Conservation (phyloP, 495 filamentous ascomycete species). For the Penicillium argentinense region DNA sequence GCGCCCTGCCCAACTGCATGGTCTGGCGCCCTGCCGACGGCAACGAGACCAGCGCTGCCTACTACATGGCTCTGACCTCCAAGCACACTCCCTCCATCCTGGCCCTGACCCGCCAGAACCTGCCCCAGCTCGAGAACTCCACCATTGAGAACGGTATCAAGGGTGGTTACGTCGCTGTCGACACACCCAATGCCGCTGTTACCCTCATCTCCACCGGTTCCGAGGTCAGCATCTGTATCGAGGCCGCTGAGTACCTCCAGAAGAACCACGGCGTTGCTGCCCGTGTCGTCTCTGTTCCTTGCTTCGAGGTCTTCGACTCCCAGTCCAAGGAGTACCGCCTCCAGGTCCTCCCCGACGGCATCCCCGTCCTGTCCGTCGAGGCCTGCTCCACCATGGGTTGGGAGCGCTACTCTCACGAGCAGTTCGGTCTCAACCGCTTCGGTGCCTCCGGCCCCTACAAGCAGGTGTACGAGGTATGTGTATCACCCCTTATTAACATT, state of each 20-base stretch:
- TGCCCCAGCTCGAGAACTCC: constrained; percentile 94
- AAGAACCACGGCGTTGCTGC: constrained; percentile 86
- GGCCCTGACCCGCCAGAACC: constrained; percentile 95
- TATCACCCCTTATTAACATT: not conserved
- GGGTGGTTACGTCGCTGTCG: constrained; percentile 90
- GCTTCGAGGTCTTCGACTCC: constrained; percentile 95
- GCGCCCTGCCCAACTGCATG: constrained; percentile 98
- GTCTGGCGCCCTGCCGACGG: constrained; percentile 99
- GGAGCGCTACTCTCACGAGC: constrained; percentile 98
- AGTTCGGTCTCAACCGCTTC: constrained; percentile 98
- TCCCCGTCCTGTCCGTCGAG: constrained; percentile 91
- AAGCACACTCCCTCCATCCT: constrained; percentile 90
- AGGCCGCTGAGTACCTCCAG: constrained; percentile 85
- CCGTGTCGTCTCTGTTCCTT: constrained; percentile 93
- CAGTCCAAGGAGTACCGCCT: constrained; percentile 94
- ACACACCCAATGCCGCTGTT: constrained; percentile 79
- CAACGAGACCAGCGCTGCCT: constrained; percentile 97
- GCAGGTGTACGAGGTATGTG: constrained; percentile 89
- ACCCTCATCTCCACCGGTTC: constrained; percentile 94
- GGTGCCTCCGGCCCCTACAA: constrained; percentile 96
- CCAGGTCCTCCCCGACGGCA: constrained; percentile 86
- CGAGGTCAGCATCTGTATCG: constrained; percentile 91
- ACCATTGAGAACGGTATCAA: constrained; percentile 83
- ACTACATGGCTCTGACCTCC: constrained; percentile 91
- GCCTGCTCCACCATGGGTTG: constrained; percentile 91